These are phyloP conservation scores for Chimonanthus praecox DNA, from an alignment of 164 flowering plant genomes.

Conservation along the genomic window DNA sequence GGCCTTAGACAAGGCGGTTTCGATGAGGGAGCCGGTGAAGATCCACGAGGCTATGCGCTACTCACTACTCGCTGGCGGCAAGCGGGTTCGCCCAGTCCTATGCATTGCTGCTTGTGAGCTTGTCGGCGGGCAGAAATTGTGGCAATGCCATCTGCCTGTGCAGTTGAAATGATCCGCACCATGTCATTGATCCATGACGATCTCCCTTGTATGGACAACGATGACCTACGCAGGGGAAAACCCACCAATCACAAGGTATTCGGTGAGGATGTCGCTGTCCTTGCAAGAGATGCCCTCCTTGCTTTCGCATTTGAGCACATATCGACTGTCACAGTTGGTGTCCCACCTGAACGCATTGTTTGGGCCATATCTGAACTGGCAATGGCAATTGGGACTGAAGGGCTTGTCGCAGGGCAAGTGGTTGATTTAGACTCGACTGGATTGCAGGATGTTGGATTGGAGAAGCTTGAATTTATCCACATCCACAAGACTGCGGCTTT, in stretches of 20 bases:
- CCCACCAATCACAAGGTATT: conserved; percentile 69
- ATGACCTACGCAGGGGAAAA: conserved; percentile 61
- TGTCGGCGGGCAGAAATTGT: conserved; percentile 34
- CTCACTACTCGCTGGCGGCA: conserved; percentile 69
- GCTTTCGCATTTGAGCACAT: conserved; percentile 60
- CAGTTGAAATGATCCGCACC: conserved; percentile 77
- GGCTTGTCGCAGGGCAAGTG: conserved; percentile 51
- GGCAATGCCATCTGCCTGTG: conserved; percentile 70
- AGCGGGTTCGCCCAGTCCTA: conserved; percentile 56
- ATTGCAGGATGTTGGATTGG: conserved; percentile 35
- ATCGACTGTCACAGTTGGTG: conserved; percentile 32
- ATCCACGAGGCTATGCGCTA: conserved; percentile 73
- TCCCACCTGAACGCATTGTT: conserved; percentile 27
- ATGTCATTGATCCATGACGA: conserved; percentile 78
- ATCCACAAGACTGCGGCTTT: conserved; percentile 57
- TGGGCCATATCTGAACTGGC: conserved; percentile 51
- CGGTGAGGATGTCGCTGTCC: conserved; percentile 61
- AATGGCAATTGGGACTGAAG: conserved; percentile 46
- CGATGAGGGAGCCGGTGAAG: conserved; percentile 38
- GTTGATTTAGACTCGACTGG: conserved; percentile 52
- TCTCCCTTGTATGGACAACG: conserved; percentile 72
- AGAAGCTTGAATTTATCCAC: conserved; percentile 52
- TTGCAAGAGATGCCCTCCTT: conserved; percentile 68
- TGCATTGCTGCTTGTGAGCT: conserved; percentile 74
- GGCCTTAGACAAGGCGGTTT: conserved; percentile 46